Evolutionary conservation across 495 filamentous ascomycete genomes (phyloP).

Genomic region (Eremomyces bilateralis): DNA sequence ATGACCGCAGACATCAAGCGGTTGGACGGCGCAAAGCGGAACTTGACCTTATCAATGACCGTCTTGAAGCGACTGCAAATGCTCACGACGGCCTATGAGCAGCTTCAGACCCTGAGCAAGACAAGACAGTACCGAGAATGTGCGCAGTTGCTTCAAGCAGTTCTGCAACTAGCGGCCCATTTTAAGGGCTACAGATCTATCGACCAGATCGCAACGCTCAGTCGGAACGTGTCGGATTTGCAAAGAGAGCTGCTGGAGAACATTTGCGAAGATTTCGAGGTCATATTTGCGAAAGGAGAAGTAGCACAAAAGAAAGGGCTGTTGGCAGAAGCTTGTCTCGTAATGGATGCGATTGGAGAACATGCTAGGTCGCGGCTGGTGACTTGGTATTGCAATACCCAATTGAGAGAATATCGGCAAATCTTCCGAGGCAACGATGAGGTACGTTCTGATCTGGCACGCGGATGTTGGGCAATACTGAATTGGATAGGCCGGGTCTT

Average conservation of each 20-base stretch:
- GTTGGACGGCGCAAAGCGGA: constrained; percentile 87
- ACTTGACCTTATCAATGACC: constrained; percentile 94
- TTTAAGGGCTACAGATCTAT: constrained; percentile 97
- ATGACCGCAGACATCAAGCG: constrained; percentile 99
- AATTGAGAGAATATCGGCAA: constrained; percentile 85
- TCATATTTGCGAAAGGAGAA: constrained; percentile 81
- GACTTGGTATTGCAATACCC: constrained; percentile 96
- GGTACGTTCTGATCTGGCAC: constrained; percentile 9
- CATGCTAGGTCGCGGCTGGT: constrained; percentile 62
- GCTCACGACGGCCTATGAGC: constrained; percentile 95
- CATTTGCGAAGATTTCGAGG: constrained; percentile 94
- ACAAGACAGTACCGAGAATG: constrained; percentile 91
- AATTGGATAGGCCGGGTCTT: constrained; percentile 42
- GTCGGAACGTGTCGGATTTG: constrained; percentile 80
- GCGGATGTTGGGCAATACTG: neutral
- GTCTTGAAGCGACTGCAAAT: constrained; percentile 94
- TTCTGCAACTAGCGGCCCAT: constrained; percentile 94
- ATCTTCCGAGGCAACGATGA: constrained; percentile 93
- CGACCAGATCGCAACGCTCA: constrained; percentile 88
- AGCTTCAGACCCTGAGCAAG: constrained; percentile 64
- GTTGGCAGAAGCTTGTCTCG: constrained; percentile 68
- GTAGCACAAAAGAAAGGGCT: constrained; percentile 44
- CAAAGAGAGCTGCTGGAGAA: constrained; percentile 90
- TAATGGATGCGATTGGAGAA: constrained; percentile 90
- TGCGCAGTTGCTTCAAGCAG: constrained; percentile 81